Evolutionary conservation across 495 filamentous ascomycete species (phyloP).

Genomic region (Xylaria grammica): DNA sequence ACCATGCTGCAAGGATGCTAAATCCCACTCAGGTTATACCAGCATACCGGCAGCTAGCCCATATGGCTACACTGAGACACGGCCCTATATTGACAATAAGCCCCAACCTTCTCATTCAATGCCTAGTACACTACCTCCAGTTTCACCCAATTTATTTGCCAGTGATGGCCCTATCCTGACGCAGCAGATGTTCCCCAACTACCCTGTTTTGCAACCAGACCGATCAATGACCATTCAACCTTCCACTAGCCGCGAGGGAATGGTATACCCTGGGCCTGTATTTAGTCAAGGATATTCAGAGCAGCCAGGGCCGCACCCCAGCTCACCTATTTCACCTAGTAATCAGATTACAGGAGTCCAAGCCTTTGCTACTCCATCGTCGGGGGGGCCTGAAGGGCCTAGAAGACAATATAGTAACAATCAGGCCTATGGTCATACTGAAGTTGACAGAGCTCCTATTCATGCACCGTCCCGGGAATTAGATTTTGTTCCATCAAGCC

Average conservation of each 20-base stretch:
- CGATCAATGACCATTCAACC: conserved; percentile 44
- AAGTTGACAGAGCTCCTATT: conserved; percentile 27
- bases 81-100: conserved; percentile 38
- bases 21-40: conserved; percentile 34
- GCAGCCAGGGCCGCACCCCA: conserved; percentile 28
- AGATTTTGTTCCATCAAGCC: conserved; percentile 36
- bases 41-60: conserved; percentile 40
- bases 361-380: neutral
- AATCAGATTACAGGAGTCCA: conserved; percentile 30
- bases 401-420: conserved; percentile 25
- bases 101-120: conserved; percentile 36
- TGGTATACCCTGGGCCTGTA: conserved; percentile 50
- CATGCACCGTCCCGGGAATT: conserved; percentile 29
- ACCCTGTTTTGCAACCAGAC: conserved; percentile 47
- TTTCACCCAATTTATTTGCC: conserved; percentile 34
- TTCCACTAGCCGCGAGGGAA: conserved; percentile 44
- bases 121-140: conserved; percentile 33
- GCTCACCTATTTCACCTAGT: conserved; percentile 27
- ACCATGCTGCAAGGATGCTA: conserved; percentile 28
- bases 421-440: conserved; percentile 18
- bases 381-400: conserved; percentile 8
- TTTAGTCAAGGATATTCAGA: conserved; percentile 34
- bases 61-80: conserved; percentile 39
- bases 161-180: conserved; percentile 39
- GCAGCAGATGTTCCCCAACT: conserved; percentile 44